Evolutionary conservation across 495 filamentous ascomycete genomes (phyloP).

Genomic region (Saxophila tyrrhenica): DNA sequence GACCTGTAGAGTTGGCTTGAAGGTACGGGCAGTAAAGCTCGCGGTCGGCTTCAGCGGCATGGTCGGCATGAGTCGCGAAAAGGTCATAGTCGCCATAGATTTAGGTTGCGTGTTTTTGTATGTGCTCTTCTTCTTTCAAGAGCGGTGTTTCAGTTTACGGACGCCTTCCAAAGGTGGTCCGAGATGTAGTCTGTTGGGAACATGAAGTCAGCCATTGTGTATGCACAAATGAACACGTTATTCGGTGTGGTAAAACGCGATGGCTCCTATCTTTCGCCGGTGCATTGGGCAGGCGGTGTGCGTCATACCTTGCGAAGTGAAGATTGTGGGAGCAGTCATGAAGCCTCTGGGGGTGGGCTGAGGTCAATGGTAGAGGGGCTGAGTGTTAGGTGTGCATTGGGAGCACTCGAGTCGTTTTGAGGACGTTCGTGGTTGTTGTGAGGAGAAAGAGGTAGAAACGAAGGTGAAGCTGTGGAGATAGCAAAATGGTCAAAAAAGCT

Average conservation of each 20-base stretch:
- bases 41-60: conserved; percentile 39
- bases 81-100: conserved; percentile 27
- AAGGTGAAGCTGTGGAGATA: neutral
- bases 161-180: conserved; percentile 99
- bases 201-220: neutral
- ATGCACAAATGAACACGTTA: conserved; percentile 1
- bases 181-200: conserved; percentile 14
- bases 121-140: conserved; percentile 7
- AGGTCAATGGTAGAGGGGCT: neutral
- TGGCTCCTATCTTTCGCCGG: neutral
- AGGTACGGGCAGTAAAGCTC: conserved; percentile 43
- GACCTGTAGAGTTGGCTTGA: conserved; percentile 38
- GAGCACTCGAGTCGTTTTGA: neutral
- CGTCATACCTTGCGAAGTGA: conserved; percentile 64
- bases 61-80: conserved; percentile 57
- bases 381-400: neutral
- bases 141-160: conserved; percentile 46
- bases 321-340: conserved; percentile 19
- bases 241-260: conserved; percentile 1
- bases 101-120: conserved; percentile 14
- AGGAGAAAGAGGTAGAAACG: neutral
- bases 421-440: neutral
- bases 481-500: no score
- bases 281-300: neutral
- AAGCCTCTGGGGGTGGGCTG: neutral